phyloP scores from a whole-genome alignment of 2,329 filamentous ascomycete species.

The Didymella sp. region DNA sequence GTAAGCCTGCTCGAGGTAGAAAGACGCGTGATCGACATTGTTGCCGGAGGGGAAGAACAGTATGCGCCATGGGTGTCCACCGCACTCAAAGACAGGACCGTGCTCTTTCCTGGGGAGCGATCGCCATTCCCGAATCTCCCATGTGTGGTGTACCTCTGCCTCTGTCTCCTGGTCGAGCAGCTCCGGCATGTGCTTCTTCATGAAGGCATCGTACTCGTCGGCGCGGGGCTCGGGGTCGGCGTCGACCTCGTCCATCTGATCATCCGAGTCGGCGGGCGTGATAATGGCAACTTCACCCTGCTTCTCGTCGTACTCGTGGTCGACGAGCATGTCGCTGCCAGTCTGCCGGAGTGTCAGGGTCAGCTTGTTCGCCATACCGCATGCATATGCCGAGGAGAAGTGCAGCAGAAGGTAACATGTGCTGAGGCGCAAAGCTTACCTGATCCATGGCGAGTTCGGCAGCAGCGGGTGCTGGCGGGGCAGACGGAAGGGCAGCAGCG shows the following conservation, averaged over 20 bases:
- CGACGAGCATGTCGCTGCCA: conserved; percentile 69
- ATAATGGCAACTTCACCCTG: conserved; percentile 68
- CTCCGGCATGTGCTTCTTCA: conserved; percentile 76
- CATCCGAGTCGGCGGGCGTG: conserved; percentile 62
- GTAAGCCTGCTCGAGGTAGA: conserved; percentile 96
- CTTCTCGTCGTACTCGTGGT: conserved; percentile 68
- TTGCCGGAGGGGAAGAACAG: conserved; percentile 96
- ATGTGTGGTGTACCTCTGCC: conserved; percentile 78
- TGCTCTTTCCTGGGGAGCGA: conserved; percentile 79
- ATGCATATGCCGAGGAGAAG: background rate
- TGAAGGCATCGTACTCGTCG: conserved; percentile 80
- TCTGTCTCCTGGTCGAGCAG: conserved; percentile 81
- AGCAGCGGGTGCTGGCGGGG: conserved; percentile 26
- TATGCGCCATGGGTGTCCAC: conserved; percentile 90
- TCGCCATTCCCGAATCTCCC: conserved; percentile 87
- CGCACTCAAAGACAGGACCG: conserved; percentile 86
- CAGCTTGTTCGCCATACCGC: conserved; percentile 1
- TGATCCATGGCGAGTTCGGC: conserved; percentile 45
- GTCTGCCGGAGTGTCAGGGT: conserved; percentile 51
- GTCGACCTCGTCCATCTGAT: conserved; percentile 63
- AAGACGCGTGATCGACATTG: conserved; percentile 89
- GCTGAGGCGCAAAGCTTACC: conserved; percentile 40
- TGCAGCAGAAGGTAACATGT: background rate
- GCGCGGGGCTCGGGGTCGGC: conserved; percentile 61
- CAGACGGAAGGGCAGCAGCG: conserved; percentile 23